Evolutionary conservation across 2,329 filamentous ascomycete genomes (phyloP).

Genomic region (Alternaria metachromatica): DNA sequence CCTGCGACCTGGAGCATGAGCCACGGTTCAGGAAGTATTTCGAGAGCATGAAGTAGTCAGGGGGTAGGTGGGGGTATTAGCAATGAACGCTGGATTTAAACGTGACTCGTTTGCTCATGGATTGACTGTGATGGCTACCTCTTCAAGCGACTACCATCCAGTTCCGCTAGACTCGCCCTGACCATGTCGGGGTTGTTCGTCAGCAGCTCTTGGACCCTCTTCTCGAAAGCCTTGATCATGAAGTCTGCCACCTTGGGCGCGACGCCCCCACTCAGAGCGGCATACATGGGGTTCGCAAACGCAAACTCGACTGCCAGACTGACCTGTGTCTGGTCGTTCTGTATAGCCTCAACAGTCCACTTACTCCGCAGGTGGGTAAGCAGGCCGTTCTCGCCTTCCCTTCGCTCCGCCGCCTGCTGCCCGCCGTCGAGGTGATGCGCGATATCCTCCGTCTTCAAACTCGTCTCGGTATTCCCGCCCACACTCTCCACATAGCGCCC

Average conservation of each 20-base stretch:
- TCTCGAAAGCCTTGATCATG: conserved; percentile 95
- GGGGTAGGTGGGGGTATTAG: background rate
- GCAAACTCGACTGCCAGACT: conserved; percentile 78
- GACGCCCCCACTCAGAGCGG: conserved; percentile 78
- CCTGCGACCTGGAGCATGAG: conserved; percentile 11
- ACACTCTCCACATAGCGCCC: conserved; percentile 77
- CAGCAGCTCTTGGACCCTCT: conserved; percentile 69
- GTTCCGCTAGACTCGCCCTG: conserved; percentile 29
- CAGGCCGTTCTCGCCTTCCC: conserved; percentile 46
- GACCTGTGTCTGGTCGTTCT: conserved; percentile 70
- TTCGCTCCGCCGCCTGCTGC: background rate
- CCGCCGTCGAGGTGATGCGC: conserved; percentile 50
- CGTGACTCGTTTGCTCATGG: background rate
- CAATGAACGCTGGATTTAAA: background rate
- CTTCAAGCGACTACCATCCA: conserved; percentile 37
- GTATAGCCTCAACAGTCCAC: conserved; percentile 66
- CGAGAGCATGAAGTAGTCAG: conserved; percentile 8
- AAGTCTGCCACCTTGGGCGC: conserved; percentile 82
- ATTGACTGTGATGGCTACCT: background rate
- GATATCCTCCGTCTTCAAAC: conserved; percentile 51
- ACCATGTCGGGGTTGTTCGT: conserved; percentile 28
- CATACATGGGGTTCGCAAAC: conserved; percentile 89
- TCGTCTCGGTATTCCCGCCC: conserved; percentile 63
- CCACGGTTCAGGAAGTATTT: conserved; percentile 15
- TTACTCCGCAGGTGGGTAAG: conserved; percentile 73